A percentile compares a stretch with the other conserved stretches of the same genome.
Conservation (phyloP, 495 filamentous ascomycete species). For the Xylaria venustula region DNA sequence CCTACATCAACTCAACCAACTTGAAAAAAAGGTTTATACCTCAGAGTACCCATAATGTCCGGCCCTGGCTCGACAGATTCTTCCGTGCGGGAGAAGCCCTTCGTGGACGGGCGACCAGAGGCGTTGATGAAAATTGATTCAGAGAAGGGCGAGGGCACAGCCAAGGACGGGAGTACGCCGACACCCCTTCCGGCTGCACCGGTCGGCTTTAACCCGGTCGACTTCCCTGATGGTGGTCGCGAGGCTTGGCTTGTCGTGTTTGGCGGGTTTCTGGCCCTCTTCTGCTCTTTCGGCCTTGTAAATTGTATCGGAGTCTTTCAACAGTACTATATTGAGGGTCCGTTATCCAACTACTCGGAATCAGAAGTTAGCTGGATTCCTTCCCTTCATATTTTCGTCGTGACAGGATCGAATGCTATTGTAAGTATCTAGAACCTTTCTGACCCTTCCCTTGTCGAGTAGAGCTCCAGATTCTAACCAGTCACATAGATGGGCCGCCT, state of each 20-base stretch:
- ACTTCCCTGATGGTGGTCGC: constrained; percentile 61
- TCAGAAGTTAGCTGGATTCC: constrained; percentile 59
- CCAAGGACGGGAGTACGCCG: not conserved
- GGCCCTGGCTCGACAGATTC: not conserved
- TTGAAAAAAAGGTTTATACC: no score
- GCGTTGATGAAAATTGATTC: not conserved
- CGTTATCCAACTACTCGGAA: constrained; percentile 45
- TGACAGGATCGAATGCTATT: constrained; percentile 44
- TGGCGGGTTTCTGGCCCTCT: constrained; percentile 60
- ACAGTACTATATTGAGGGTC: constrained; percentile 49
- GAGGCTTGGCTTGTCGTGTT: constrained; percentile 61
- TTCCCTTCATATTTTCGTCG: constrained; percentile 36
- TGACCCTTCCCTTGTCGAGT: not conserved
- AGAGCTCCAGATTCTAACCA: not conserved
- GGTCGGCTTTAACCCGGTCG: constrained; percentile 16
- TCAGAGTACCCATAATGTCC: no score
- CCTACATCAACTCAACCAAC: no score
- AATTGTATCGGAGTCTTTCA: constrained; percentile 65
- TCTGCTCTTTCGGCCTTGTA: constrained; percentile 61
- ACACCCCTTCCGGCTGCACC: not conserved
- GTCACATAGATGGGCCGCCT: constrained; percentile 55
- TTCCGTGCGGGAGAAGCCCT: not conserved
- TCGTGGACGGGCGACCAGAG: not conserved
- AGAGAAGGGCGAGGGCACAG: not conserved
- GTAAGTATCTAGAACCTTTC: constrained; percentile 55